Percentiles rank a stretch among this genome's conserved stretches.
These are phyloP conservation scores for Cladophialophora yegresii DNA, from an alignment of 2,329 filamentous ascomycete species.

Conservation along the genomic window DNA sequence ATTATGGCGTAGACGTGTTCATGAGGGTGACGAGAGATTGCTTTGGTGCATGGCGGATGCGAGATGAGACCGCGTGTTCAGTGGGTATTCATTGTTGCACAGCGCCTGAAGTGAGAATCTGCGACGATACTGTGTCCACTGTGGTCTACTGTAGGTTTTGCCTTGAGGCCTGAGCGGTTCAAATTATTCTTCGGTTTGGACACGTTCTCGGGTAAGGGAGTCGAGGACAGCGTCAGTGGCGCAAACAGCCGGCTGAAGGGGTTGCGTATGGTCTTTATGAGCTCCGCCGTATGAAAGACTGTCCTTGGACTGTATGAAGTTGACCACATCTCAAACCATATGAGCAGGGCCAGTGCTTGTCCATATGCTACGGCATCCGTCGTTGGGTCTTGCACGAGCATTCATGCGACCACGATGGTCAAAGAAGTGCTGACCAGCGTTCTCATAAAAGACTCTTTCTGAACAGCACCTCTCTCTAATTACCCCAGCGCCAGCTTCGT, in stretches of 20 bases:
- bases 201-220: neutral
- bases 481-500: neutral
- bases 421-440: neutral
- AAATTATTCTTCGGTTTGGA: neutral
- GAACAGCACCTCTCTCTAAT: neutral
- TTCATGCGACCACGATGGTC: neutral
- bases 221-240: constrained; percentile 11
- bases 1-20: constrained; percentile 12
- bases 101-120: neutral
- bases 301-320: neutral
- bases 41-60: neutral
- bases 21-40: neutral
- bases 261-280: neutral
- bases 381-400: neutral
- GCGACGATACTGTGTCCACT: neutral
- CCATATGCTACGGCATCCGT: neutral
- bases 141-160: neutral
- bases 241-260: constrained; percentile 7
- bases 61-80: neutral
- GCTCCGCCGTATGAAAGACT: constrained; percentile 5
- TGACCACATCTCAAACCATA: too few species aligned
- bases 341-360: too few species aligned
- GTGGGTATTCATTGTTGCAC: neutral
- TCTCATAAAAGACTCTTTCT: neutral
- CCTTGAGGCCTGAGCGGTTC: neutral